A percentile compares a stretch with the other conserved stretches of the same genome.
phyloP scores from a whole-genome alignment of 768 basidiomycete genomes.

The Nidularia pulvinata region DNA sequence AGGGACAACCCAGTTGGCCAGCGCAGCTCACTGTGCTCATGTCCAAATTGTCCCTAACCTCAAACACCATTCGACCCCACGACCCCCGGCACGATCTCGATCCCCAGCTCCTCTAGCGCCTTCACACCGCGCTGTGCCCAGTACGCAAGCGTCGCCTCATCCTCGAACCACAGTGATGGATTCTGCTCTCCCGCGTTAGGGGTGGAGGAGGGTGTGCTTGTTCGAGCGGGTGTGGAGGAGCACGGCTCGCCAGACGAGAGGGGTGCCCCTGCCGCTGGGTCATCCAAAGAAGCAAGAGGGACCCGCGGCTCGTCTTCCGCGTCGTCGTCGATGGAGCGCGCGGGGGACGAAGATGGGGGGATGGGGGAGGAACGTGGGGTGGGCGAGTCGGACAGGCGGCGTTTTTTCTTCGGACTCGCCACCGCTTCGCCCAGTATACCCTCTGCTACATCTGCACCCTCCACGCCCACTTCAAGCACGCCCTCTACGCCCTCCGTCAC shows the following conservation, averaged over 20 bases:
- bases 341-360: neutral
- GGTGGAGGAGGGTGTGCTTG: slow-evolving; percentile 2
- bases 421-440: neutral
- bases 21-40: no score
- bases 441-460: neutral
- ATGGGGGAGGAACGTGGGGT: neutral
- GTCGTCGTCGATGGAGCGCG: neutral
- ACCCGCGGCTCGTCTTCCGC: no score
- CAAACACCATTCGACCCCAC: slow-evolving; percentile 1
- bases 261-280: neutral
- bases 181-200: neutral
- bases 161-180: slow-evolving; percentile 52
- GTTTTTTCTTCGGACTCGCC: neutral
- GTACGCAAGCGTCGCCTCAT: slow-evolving; percentile 31
- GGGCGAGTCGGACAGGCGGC: neutral
- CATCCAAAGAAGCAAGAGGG: neutral
- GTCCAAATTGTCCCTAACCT: no score
- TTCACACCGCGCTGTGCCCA: slow-evolving; percentile 55
- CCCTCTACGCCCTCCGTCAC: neutral
- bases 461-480: neutral
- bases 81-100: slow-evolving; percentile 45
- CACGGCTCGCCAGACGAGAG: neutral
- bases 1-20: no score
- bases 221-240: neutral
- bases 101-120: slow-evolving; percentile 46